Conservation (phyloP, 768 basidiomycete species). For the Agrocybe praecox region DNA sequence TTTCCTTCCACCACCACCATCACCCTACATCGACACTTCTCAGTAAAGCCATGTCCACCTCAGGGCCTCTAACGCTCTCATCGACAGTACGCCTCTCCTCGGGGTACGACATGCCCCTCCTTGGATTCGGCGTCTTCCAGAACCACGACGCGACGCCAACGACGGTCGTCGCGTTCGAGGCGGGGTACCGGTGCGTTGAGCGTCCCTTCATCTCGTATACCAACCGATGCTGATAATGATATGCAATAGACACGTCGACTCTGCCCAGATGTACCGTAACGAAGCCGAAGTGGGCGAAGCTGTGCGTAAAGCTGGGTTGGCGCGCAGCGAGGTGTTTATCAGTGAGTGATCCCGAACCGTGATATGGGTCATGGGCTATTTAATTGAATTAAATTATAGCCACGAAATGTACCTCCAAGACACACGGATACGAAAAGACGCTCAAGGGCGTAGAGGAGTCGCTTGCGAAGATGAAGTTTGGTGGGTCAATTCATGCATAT, state of each 20-base stretch:
- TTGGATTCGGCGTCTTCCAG: slow-evolving; percentile 75
- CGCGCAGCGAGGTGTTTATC: slow-evolving; percentile 64
- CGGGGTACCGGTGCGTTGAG: slow-evolving; percentile 50
- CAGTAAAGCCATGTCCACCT: slow-evolving; percentile 2
- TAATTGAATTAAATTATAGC: slow-evolving; percentile 39
- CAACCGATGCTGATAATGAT: not conserved
- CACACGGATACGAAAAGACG: slow-evolving; percentile 66
- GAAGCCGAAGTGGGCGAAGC: slow-evolving; percentile 64
- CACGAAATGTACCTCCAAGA: slow-evolving; percentile 60
- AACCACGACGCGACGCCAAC: slow-evolving; percentile 60
- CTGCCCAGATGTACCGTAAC: slow-evolving; percentile 68
- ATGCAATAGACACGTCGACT: slow-evolving; percentile 55
- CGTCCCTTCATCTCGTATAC: not conserved
- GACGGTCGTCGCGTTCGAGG: slow-evolving; percentile 61
- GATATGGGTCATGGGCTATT: too few species aligned
- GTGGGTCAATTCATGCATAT: slow-evolving; percentile 35
- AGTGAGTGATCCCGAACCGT: slow-evolving; percentile 43
- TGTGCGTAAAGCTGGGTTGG: slow-evolving; percentile 52
- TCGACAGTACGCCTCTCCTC: slow-evolving; percentile 22
- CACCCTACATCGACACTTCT: not conserved
- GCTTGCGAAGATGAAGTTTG: slow-evolving; percentile 57
- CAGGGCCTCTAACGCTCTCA: slow-evolving; percentile 16
- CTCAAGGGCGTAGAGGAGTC: slow-evolving; percentile 62
- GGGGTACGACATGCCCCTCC: slow-evolving; percentile 61
- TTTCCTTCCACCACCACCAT: not conserved